A percentile compares a stretch with the other conserved stretches of the same genome.
These are phyloP conservation scores for Thalassiosira oceanica DNA, from an alignment of 352 stramenopile species.

Conservation along the genomic window DNA sequence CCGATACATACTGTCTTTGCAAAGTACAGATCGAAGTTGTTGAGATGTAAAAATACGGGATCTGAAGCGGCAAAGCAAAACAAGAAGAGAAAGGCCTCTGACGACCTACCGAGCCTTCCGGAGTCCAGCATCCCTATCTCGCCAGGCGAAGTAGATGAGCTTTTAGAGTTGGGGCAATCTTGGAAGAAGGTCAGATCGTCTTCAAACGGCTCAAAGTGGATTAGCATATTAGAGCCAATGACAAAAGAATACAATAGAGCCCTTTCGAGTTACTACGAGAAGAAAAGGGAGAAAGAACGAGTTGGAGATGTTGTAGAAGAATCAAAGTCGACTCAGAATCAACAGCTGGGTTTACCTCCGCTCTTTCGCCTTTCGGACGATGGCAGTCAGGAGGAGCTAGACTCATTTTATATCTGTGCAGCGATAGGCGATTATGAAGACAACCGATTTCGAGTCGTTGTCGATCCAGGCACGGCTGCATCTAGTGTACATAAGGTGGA, in stretches of 20 bases:
- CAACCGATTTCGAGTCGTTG: slow-evolving; percentile 58
- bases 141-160: slow-evolving; percentile 34
- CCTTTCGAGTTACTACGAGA: slow-evolving; percentile 7
- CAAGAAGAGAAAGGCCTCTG: slow-evolving; percentile 1
- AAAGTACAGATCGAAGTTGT: slow-evolving; percentile 51
- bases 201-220: slow-evolving; percentile 13
- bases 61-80: slow-evolving; percentile 3
- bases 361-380: slow-evolving; percentile 57
- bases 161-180: slow-evolving; percentile 28
- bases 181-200: slow-evolving; percentile 32
- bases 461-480: slow-evolving; percentile 37
- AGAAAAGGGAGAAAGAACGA: slow-evolving; percentile 1
- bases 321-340: neutral
- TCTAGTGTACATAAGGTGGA: neutral
- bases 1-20: slow-evolving; percentile 67
- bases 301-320: slow-evolving; percentile 1
- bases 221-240: slow-evolving; percentile 32
- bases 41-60: slow-evolving; percentile 12
- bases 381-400: neutral
- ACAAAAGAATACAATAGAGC: slow-evolving; percentile 33
- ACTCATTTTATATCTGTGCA: slow-evolving; percentile 67
- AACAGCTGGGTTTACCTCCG: slow-evolving; percentile 23
- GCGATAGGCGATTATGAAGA: slow-evolving; percentile 48
- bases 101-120: slow-evolving; percentile 13
- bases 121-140: slow-evolving; percentile 18